Base-by-base conservation (phyloP, 345 rosid genomes). In the Trapa incisa region DNA sequence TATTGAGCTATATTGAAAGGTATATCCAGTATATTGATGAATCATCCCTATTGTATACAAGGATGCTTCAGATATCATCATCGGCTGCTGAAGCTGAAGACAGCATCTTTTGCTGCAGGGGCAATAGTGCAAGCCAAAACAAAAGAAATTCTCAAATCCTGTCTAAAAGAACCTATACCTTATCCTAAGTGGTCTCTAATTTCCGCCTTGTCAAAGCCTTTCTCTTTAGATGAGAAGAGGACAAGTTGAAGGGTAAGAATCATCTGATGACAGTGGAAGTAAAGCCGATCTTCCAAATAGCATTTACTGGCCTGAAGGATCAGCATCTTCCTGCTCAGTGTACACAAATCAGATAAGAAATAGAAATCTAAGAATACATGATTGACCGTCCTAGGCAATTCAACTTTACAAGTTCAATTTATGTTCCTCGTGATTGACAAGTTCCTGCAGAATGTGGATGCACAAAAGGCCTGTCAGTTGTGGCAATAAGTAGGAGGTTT, bases 381-480 rank as follows among this genome's bases (percentile, higher is more conserved):
- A 37, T 43, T 60, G 65, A 62, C 73, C 73, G 79, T 52, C 11
- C 9, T 38, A 12, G 37, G 63, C 32, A 14, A 4, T 33, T 8
- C 2, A 38, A 9, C 9, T 22, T 33, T 58, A 58, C 14, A 9
- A 58, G 32, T 58, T 83, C 32, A 75, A 73, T 67, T 86, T 80
- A 80, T 76, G 82, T 22, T 84, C 73, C 67, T 80, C 77, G 65
- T 75, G 87, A 77, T 80, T 66, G 35, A 82, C 75, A 61, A 92
- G 68, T 82, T 92, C 96, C 96, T 92, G 85, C 62, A 47, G 78
- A 68, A 65, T 61, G 37, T 0, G 15, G 13, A 58, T 9, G 35
- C 3, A 58, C 37, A 65, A 38, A 32, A 43, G 36, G 11, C 32
- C 43, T 11, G 35, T 65, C 38, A 63, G 12, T 58, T 22, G 57